Evolutionary conservation across 139 green algal species (phyloP).

Genomic region (Dunaliella primolecta): DNA sequence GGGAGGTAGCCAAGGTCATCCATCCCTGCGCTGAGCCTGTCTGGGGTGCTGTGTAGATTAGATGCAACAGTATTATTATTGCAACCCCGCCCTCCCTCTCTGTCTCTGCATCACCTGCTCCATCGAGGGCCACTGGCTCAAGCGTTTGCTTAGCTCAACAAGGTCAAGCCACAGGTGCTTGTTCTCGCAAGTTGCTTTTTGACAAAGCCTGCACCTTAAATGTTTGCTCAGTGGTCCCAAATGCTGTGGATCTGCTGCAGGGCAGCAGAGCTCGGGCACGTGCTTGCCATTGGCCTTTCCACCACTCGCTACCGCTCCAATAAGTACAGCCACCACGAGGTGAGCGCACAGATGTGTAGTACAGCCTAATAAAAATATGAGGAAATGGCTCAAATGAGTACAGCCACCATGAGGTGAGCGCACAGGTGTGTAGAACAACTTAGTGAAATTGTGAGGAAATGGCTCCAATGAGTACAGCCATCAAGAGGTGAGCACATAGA

Average conservation of each 20-base stretch:
- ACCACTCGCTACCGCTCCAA: slow-evolving; percentile 69
- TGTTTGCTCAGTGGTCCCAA: not conserved
- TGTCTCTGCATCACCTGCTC: no score
- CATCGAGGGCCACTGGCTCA: no score
- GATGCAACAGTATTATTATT: no score
- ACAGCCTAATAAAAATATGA: not conserved
- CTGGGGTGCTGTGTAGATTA: no score
- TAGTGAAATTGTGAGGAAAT: not conserved
- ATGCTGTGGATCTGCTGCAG: slow-evolving; percentile 25
- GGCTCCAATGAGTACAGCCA: not conserved
- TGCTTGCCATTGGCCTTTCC: slow-evolving; percentile 65
- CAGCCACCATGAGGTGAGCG: not conserved
- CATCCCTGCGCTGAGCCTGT: no score
- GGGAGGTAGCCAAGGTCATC: no score
- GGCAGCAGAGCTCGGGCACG: slow-evolving; percentile 54
- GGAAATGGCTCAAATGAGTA: not conserved
- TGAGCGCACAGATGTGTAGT: not conserved
- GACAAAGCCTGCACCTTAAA: not conserved
- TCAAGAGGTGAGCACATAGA: not conserved
- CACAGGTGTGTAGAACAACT: not conserved
- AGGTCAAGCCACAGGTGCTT: no score
- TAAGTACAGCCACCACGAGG: slow-evolving; percentile 23
- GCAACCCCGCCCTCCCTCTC: no score
- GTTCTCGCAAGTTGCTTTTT: no score
- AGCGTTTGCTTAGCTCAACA: no score